Base-by-base conservation (phyloP, 169 alveolate species). In the Plasmodium reichenowi region DNA sequence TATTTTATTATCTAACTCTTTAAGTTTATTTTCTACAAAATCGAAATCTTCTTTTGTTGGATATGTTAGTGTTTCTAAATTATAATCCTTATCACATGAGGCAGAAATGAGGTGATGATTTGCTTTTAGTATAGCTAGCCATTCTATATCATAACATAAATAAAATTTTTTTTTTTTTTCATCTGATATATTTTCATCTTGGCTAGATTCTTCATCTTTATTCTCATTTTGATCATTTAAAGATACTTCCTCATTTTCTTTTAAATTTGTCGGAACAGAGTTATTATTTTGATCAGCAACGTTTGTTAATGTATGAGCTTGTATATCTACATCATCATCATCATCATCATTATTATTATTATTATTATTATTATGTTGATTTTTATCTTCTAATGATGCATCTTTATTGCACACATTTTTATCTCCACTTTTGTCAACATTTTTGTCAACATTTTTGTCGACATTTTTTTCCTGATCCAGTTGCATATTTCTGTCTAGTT, bases 81-180 rank as follows among this genome's bases (percentile, higher is more conserved):
- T 76, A 58, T 76, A 76, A 76, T 76, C 70, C 45, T 76, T 76
- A 45, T 48, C 52, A 56, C 74, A 22, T 38, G 48, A 56, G 15
- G 32, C 54, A 6, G 89, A 64, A 56, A 76, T 22, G 15, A 76
- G 56, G 12, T 76, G 67, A 17, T 76, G 89, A 38, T 76, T 76
- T 20, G 89, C 89, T 56, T 76, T 76, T 43, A 76, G 5, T n/a
- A 76, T 76, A 24, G 89, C 89, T 63, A 76, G 76, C 89, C 89
- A 76, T 32, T 76, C 89, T 43, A 48, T 13, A 56, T 76, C 89
- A 38, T 76, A 76, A 47, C 89, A 76, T 76, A 76, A 22, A 56
- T 64, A 64, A 4, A 20, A 47, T 38, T 64, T 20, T 54, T 74
- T 62, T 24, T 66, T 22, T 38, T 38, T 38, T 32, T 75, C 75